Base-by-base conservation (phyloP, 257 asterid genomes). In the Buddleja alternifolia region DNA sequence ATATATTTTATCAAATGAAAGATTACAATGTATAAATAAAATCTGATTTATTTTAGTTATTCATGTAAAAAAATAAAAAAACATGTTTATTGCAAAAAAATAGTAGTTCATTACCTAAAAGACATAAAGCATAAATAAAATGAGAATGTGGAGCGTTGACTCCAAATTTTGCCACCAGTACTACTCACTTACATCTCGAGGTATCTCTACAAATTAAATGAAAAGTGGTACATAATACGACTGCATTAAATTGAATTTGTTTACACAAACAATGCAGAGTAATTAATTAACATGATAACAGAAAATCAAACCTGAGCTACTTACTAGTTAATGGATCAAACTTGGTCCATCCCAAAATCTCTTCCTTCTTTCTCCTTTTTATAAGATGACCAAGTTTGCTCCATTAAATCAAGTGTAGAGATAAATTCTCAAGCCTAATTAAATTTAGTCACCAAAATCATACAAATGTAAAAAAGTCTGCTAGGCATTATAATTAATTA, bases 381-480 rank as follows among this genome's bases (percentile, higher is more conserved):
- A 16, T 45, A 73, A 84, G 84, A 85, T 83, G 97, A 88, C 97
- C 96, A 90, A 86, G 83, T 78, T 85, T 90, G 93, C 82, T 90
- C 97, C 95, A 90, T 63, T 66, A 77, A 73, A 71, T 62, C 59
- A 53, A 66, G 45, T 42, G 16, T 45, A 11, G 14, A 12, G 15
- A 16, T 14, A 52, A 15, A 41, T 11, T 63, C 61, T 70, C 56
- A 67, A 54, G 60, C 20, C 67, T 34, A 63, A 52, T 59, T 63
- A 69, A 70, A 57, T n/a, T 8, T 25, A 56, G 50, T 63, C 56
- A 14, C 47, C 40, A 59, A 64, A 55, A 61, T 68, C 61, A 75
- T 72, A 29, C 54, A 55, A 60, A 55, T 42, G 23, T 37, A 46
- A 29, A 29, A 1, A 29, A 29, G 34, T 29, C 34, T 29, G 34